These are phyloP conservation scores for Brettanomyces sp. DNA, from an alignment of 805 yeast genomes.

Conservation along the genomic window DNA sequence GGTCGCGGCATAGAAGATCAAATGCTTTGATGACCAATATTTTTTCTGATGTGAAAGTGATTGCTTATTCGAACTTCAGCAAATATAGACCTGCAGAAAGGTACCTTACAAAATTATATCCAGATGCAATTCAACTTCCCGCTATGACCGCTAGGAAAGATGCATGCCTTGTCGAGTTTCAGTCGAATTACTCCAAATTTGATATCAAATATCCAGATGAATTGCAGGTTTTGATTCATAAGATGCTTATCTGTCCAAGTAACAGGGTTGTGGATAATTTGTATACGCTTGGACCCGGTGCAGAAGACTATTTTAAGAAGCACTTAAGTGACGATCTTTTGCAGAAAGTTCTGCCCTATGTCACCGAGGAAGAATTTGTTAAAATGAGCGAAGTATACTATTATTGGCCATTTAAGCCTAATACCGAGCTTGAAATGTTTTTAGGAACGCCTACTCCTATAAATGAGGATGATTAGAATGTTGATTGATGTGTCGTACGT, in stretches of 20 bases:
- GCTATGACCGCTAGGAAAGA: constrained; percentile 12
- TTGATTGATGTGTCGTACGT: no score
- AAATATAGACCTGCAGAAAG: constrained; percentile 8
- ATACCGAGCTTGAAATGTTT: constrained; percentile 18
- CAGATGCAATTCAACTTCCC: constrained; percentile 17
- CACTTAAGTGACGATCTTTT: constrained; percentile 30
- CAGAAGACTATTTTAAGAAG: constrained; percentile 37
- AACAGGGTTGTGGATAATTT: constrained; percentile 37
- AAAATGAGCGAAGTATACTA: constrained; percentile 43
- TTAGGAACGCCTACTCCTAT: constrained; percentile 3
- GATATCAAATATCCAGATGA: constrained; percentile 34
- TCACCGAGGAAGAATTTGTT: constrained; percentile 48
- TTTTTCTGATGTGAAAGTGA: constrained; percentile 46
- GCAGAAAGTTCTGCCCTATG: constrained; percentile 34
- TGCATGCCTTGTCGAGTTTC: constrained; percentile 23
- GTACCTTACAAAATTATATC: constrained; percentile 3
- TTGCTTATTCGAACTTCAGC: constrained; percentile 34
- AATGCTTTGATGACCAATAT: constrained; percentile 57
- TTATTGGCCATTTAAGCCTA: constrained; percentile 79
- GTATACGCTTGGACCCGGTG: constrained; percentile 73
- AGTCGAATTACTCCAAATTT: constrained; percentile 21
- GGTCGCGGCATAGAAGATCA: constrained; percentile 45
- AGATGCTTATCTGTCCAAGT: constrained; percentile 37
- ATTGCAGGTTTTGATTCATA: constrained; percentile 60
- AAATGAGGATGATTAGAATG: neutral